Percentiles rank a stretch among this genome's conserved stretches.
Evolutionary conservation across 768 basidiomycete genomes (phyloP).

Genomic region (Pholiota molesta): DNA sequence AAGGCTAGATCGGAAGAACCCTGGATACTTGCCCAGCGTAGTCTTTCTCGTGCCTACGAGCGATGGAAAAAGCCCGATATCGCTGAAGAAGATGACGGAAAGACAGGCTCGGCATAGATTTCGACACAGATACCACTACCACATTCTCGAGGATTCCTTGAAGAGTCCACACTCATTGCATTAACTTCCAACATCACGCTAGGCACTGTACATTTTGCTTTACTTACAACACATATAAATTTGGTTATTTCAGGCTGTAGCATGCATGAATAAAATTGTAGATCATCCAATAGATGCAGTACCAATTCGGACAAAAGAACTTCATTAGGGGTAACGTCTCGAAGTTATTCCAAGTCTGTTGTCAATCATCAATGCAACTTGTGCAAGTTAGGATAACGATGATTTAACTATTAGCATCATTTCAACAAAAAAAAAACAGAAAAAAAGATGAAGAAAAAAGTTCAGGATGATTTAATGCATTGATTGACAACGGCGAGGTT

Average conservation of each 20-base stretch:
- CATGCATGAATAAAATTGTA: neutral
- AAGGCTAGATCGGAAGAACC: conserved; percentile 69
- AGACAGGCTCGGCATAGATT: conserved; percentile 36
- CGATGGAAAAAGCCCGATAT: conserved; percentile 48
- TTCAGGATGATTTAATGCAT: no score
- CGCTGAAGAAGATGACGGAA: conserved; percentile 43
- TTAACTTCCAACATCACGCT: conserved; percentile 12
- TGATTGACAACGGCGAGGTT: conserved; percentile 51
- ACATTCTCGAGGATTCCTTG: conserved; percentile 2
- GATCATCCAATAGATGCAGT: conserved; percentile 1
- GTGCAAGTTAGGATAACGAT: no score
- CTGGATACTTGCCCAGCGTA: conserved; percentile 46
- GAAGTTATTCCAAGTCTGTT: no score
- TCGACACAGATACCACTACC: conserved; percentile 12
- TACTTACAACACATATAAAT: conserved; percentile 14
- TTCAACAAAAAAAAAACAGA: no score
- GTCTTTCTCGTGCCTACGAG: conserved; percentile 43
- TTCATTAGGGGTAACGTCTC: no score
- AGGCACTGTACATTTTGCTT: conserved; percentile 20
- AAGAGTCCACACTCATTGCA: conserved; percentile 15
- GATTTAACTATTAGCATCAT: no score
- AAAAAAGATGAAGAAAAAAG: no score
- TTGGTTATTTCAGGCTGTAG: conserved; percentile 8
- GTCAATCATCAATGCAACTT: no score
- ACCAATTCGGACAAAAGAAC: neutral